These are phyloP conservation scores for Podospora tetraspora DNA, from an alignment of 495 filamentous ascomycete species.

Conservation along the genomic window DNA sequence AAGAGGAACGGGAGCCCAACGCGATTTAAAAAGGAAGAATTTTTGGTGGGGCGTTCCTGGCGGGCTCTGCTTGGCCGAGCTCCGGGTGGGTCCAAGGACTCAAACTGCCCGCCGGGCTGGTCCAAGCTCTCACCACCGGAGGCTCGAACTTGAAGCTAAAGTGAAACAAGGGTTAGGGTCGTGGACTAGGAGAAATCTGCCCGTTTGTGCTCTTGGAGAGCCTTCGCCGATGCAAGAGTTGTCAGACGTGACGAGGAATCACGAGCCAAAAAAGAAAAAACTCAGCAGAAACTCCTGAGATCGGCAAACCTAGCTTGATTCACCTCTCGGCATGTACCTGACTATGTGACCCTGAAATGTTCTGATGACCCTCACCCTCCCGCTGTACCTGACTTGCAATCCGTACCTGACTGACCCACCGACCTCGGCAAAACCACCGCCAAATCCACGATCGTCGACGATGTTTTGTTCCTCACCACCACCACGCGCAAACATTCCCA, in stretches of 20 bases:
- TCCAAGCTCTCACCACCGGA: background rate
- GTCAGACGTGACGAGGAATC: background rate
- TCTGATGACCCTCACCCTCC: background rate
- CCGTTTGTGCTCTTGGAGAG: background rate
- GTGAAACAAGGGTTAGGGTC: background rate
- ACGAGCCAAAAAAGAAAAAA: background rate
- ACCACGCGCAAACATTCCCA: background rate
- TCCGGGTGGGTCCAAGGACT: background rate
- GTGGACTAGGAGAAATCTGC: background rate
- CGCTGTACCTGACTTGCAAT: background rate
- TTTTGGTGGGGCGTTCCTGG: constrained; percentile 1
- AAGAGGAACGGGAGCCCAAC: constrained; percentile 12
- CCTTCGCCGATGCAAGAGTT: too few species aligned
- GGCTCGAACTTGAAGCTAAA: background rate
- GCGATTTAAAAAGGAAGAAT: background rate
- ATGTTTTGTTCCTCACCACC: background rate
- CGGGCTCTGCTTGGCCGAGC: constrained; percentile 1
- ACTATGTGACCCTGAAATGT: too few species aligned
- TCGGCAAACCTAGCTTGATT: too few species aligned
- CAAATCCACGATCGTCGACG: background rate
- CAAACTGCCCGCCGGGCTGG: background rate
- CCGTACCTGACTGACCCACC: background rate
- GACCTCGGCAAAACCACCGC: background rate
- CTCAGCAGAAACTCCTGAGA: background rate
- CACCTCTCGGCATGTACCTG: too few species aligned